These are phyloP conservation scores for Claviceps sp. DNA, from an alignment of 2,329 filamentous ascomycete genomes.

Conservation along the genomic window DNA sequence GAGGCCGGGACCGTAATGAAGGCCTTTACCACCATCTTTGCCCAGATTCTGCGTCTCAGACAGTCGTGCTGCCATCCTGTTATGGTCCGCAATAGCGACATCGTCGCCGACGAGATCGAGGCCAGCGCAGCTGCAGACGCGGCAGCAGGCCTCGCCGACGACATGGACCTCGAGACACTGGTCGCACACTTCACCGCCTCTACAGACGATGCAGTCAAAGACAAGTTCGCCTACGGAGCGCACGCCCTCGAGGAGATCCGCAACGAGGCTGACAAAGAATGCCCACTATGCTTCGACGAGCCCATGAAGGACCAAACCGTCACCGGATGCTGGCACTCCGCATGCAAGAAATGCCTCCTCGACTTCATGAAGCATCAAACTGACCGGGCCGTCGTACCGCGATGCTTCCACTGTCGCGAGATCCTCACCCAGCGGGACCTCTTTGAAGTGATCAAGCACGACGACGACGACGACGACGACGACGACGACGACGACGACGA, in stretches of 20 bases:
- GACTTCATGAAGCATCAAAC: slow-evolving; percentile 81
- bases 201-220: slow-evolving; percentile 51
- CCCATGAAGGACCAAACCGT: slow-evolving; percentile 92
- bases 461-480: slow-evolving; percentile 41
- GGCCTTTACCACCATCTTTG: slow-evolving; percentile 93
- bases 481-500: slow-evolving; percentile 42
- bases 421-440: slow-evolving; percentile 70
- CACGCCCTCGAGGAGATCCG: slow-evolving; percentile 86
- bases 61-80: slow-evolving; percentile 92
- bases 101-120: slow-evolving; percentile 80
- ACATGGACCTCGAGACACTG: slow-evolving; percentile 85
- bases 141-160: slow-evolving; percentile 70
- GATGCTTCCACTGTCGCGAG: slow-evolving; percentile 85
- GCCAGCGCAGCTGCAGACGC: slow-evolving; percentile 62
- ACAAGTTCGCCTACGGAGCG: slow-evolving; percentile 55
- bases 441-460: slow-evolving; percentile 82
- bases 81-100: slow-evolving; percentile 69
- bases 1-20: slow-evolving; percentile 90
- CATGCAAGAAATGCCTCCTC: slow-evolving; percentile 85
- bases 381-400: slow-evolving; percentile 59
- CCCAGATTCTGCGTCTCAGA: slow-evolving; percentile 81
- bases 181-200: slow-evolving; percentile 71
- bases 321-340: slow-evolving; percentile 94
- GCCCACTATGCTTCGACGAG: slow-evolving; percentile 88
- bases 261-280: slow-evolving; percentile 77